phyloP scores from a whole-genome alignment of 331 rosid genomes.

The Pyracantha coccinea region DNA sequence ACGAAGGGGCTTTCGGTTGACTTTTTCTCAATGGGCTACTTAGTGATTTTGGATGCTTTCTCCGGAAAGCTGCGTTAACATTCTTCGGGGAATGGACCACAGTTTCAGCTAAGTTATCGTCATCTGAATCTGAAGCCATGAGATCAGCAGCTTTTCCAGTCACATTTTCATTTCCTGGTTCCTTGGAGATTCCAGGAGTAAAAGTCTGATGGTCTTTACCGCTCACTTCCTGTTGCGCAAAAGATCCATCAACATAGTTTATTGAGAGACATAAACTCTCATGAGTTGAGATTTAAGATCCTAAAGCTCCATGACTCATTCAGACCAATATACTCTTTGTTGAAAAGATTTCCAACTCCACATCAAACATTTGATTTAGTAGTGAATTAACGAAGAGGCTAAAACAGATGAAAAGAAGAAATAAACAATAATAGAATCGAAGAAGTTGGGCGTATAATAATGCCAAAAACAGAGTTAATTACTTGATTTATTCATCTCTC shows the following conservation, averaged over 20 bases:
- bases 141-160: conserved; percentile 25
- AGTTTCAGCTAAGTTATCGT: conserved; percentile 25
- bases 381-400: not conserved
- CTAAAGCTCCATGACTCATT: not conserved
- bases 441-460: not conserved
- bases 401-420: not conserved
- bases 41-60: conserved; percentile 33
- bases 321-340: not conserved
- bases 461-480: too few relatives aligned
- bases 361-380: not conserved
- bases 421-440: not conserved
- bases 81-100: conserved; percentile 17
- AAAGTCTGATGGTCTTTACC: conserved; percentile 22
- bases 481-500: too few relatives aligned
- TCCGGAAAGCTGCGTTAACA: conserved; percentile 9
- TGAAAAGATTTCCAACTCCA: not conserved
- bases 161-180: conserved; percentile 27
- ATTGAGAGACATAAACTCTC: not conserved
- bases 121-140: conserved; percentile 31
- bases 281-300: not conserved
- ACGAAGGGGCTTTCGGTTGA: conserved; percentile 25
- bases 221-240: conserved; percentile 37
- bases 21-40: conserved; percentile 32
- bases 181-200: conserved; percentile 27
- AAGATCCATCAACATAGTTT: conserved; percentile 4